A percentile compares a stretch with the other conserved stretches of the same genome.
Conservation (phyloP, 345 rosid species). For the Laguncularia racemosa region DNA sequence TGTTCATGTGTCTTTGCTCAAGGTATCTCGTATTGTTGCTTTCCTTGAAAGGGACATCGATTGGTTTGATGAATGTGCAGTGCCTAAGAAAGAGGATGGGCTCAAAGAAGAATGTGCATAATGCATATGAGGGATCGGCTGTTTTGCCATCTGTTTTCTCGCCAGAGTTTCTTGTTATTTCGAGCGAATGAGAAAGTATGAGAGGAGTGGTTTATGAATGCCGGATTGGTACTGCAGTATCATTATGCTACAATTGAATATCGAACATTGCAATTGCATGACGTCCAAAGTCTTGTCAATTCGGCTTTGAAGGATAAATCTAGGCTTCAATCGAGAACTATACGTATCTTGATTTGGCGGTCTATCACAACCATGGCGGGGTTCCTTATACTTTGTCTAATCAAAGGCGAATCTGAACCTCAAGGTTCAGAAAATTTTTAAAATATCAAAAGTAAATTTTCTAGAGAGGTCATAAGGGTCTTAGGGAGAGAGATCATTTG, state of each 20-base stretch:
- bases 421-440: conserved; percentile 51
- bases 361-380: too few species aligned
- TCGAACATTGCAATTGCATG: conserved; percentile 72
- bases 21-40: conserved; percentile 85
- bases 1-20: conserved; percentile 69
- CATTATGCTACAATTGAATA: conserved; percentile 83
- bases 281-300: conserved; percentile 44
- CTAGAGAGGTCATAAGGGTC: conserved; percentile 58
- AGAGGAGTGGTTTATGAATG: conserved; percentile 98
- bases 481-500: too few species aligned
- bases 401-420: too few species aligned
- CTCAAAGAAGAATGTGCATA: conserved; percentile 87
- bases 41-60: conserved; percentile 87
- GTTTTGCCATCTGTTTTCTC: conserved; percentile 58
- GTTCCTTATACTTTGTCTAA: too few species aligned
- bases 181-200: conserved; percentile 91
- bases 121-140: conserved; percentile 88
- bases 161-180: conserved; percentile 74
- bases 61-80: conserved; percentile 21
- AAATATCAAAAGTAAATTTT: conserved; percentile 35
- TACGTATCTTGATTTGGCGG: too few species aligned
- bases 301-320: conserved; percentile 59
- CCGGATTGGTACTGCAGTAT: conserved; percentile 80
- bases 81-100: too few species aligned
- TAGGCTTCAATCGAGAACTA: too few species aligned